Conservation (phyloP, 129 eudicot species). For the Pseudognaphalium luteoalbum region DNA sequence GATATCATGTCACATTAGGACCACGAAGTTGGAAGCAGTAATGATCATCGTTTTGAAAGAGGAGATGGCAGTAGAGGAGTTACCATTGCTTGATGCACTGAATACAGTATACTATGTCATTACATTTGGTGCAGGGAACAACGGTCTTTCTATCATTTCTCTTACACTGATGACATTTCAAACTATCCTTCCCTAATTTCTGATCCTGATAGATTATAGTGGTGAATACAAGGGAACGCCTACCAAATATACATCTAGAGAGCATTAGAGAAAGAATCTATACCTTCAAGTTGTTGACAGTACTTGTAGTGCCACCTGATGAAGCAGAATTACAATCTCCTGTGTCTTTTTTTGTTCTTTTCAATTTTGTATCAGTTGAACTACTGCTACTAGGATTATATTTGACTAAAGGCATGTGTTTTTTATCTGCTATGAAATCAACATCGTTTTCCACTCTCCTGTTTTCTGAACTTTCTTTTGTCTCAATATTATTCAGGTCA, state of each 20-base stretch:
- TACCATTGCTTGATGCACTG: conserved; percentile 79
- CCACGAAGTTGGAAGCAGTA: conserved; percentile 11
- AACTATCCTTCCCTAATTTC: conserved; percentile 36
- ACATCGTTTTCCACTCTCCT: conserved; percentile 21
- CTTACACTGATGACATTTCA: conserved; percentile 75
- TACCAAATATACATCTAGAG: conserved; percentile 11
- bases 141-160: conserved; percentile 54
- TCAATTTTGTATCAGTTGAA: conserved; percentile 23
- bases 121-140: conserved; percentile 76
- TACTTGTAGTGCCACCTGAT: conserved; percentile 31
- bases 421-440: conserved; percentile 26
- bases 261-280: conserved; percentile 10
- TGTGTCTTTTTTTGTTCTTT: conserved; percentile 23
- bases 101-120: conserved; percentile 55
- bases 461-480: conserved; percentile 15
- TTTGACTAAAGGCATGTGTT: conserved; percentile 19
- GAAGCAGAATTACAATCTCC: conserved; percentile 32
- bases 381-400: conserved; percentile 32
- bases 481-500: conserved; percentile 18
- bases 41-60: background rate
- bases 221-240: conserved; percentile 10
- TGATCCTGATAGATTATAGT: conserved; percentile 28
- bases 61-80: conserved; percentile 9
- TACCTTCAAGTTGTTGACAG: conserved; percentile 28
- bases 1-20: background rate